Conservation (phyloP, 2,329 filamentous ascomycete genomes). For the Scedosporium dehoogii region DNA sequence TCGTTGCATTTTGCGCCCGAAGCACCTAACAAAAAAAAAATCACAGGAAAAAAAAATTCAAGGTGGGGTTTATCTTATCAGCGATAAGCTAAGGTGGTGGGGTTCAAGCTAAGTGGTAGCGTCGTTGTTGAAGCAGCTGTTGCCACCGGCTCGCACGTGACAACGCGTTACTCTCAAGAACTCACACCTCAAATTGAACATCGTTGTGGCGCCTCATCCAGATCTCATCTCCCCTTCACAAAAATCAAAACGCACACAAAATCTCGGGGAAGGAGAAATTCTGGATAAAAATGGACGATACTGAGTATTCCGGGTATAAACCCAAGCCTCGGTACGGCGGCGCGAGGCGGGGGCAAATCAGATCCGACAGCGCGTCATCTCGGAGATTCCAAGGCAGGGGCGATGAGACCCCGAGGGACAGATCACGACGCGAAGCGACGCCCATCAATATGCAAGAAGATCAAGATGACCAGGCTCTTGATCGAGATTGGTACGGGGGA, state of each 20-base stretch:
- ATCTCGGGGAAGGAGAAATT: background rate
- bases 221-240: background rate
- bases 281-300: constrained; percentile 17
- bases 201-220: background rate
- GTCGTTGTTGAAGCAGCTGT: background rate
- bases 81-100: constrained; percentile 1
- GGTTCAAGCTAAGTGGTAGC: background rate
- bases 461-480: constrained; percentile 64
- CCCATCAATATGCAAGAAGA: constrained; percentile 25
- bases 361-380: constrained; percentile 18
- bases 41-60: background rate
- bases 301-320: constrained; percentile 27
- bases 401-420: constrained; percentile 2
- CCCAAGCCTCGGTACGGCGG: constrained; percentile 29
- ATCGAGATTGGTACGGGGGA: constrained; percentile 87
- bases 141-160: constrained; percentile 2
- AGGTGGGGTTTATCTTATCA: constrained; percentile 4
- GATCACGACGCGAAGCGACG: constrained; percentile 37
- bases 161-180: background rate
- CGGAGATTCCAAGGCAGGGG: constrained; percentile 1
- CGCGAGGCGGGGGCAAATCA: constrained; percentile 17
- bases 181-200: background rate
- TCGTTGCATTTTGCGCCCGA: background rate
- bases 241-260: background rate
- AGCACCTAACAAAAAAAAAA: constrained; percentile 2